Percentiles rank a stretch among this genome's conserved stretches.
Evolutionary conservation across 805 yeast species (phyloP).

Genomic region (Candida caryicola): DNA sequence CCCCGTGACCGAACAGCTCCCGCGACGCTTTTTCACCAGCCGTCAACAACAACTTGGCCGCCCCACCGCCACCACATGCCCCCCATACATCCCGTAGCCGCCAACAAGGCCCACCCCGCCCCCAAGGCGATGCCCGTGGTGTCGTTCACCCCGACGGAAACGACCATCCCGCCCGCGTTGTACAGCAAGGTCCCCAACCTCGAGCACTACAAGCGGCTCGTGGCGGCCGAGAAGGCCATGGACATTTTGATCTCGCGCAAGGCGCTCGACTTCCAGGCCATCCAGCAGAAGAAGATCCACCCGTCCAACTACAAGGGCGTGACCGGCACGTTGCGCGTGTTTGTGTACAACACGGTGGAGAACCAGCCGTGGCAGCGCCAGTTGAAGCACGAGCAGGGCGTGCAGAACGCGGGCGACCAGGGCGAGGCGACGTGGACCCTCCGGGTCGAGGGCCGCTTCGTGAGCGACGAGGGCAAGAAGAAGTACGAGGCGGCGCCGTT

Average conservation of each 20-base stretch:
- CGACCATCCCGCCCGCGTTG: conserved; percentile 34
- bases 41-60: no score
- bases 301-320: conserved; percentile 38
- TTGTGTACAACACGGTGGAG: conserved; percentile 74
- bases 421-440: conserved; percentile 72
- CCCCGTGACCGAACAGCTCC: no score
- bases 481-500: conserved; percentile 46
- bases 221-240: conserved; percentile 76
- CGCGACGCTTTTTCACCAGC: no score
- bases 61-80: no score
- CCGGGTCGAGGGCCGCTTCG: conserved; percentile 80
- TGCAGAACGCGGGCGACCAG: conserved; percentile 11
- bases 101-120: conserved; percentile 29
- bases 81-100: conserved; percentile 13
- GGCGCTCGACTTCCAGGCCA: conserved; percentile 79
- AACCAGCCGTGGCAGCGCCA: conserved; percentile 81
- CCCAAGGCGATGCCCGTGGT: conserved; percentile 36
- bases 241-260: conserved; percentile 83
- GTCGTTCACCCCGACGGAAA: conserved; percentile 44
- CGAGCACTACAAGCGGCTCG: conserved; percentile 64
- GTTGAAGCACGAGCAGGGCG: conserved; percentile 21
- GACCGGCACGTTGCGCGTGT: conserved; percentile 69
- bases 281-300: conserved; percentile 39
- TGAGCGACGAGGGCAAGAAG: conserved; percentile 44
- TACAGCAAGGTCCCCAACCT: conserved; percentile 61